Conservation (phyloP, 345 rosid genomes). For the rapeseed (Brassica napus) region DNA sequence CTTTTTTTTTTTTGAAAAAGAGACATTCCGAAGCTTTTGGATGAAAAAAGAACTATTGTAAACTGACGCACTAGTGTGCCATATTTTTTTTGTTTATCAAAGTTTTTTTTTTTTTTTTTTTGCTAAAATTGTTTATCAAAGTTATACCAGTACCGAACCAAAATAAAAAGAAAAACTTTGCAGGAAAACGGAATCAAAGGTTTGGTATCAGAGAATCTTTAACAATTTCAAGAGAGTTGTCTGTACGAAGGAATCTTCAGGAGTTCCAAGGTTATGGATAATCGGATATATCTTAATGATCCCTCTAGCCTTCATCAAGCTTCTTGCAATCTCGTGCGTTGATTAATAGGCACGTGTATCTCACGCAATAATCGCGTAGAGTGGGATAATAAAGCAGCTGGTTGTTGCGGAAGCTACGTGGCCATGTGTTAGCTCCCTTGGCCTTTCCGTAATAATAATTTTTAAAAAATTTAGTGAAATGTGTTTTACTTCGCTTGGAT, state of each 20-base stretch:
- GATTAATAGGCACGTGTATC: not conserved
- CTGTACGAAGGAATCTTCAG: conserved; percentile 29
- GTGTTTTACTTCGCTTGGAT: not conserved
- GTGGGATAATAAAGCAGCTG: conserved; percentile 17
- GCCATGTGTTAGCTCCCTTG: not conserved
- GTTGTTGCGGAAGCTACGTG: conserved; percentile 21
- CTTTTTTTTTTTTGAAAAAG: no score
- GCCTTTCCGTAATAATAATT: not conserved
- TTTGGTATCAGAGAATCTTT: conserved; percentile 28
- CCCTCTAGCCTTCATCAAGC: no score
- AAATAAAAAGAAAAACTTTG: not conserved
- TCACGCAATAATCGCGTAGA: not conserved
- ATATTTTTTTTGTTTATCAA: not conserved
- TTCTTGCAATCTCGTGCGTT: conserved; percentile 3
- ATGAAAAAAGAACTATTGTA: not conserved
- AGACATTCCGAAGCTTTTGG: conserved; percentile 8
- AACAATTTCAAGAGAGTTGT: conserved; percentile 25
- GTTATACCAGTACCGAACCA: not conserved
- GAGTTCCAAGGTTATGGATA: conserved; percentile 15
- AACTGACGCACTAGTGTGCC: not conserved
- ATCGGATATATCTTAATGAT: no score
- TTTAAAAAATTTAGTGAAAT: not conserved
- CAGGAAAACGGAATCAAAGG: conserved; percentile 8
- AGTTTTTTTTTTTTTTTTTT: no score
- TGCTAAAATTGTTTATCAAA: no score